These are phyloP conservation scores for Rhizophagus sp. DNA, from an alignment of 192 early-diverging fungal genomes.

Conservation along the genomic window DNA sequence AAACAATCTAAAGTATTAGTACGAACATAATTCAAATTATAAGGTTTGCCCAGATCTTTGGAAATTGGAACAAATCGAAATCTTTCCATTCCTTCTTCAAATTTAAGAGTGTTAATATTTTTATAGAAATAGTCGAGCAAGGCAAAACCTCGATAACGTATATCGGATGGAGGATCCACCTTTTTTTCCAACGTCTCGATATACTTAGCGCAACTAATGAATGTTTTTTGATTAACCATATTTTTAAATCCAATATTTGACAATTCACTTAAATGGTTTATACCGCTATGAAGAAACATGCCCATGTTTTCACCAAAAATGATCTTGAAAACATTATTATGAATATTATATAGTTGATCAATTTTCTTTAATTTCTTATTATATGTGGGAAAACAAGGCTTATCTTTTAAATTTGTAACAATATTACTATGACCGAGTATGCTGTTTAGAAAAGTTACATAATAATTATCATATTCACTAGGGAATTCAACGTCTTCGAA, in stretches of 20 bases:
- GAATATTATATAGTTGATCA: background rate
- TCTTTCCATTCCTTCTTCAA: too few species aligned
- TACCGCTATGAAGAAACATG: background rate
- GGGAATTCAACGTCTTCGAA: constrained; percentile 11
- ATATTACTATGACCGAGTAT: background rate
- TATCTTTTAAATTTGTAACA: background rate
- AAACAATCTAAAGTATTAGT: background rate
- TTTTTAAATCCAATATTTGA: constrained; percentile 4
- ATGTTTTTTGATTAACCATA: background rate
- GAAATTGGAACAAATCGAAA: background rate
- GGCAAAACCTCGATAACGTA: constrained; percentile 6
- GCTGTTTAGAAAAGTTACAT: background rate
- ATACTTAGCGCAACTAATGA: background rate
- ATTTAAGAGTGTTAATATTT: background rate
- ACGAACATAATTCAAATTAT: background rate
- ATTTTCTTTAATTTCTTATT: background rate
- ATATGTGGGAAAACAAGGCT: background rate
- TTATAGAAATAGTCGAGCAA: constrained; percentile 9
- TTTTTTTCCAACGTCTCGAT: background rate
- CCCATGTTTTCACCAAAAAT: background rate
- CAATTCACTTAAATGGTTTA: background rate
- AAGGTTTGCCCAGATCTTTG: background rate
- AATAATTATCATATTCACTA: background rate
- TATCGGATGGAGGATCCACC: background rate
- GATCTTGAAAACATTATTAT: background rate